Base-by-base conservation (phyloP, 2,329 filamentous ascomycete genomes). In the Fusarium sp. region DNA sequence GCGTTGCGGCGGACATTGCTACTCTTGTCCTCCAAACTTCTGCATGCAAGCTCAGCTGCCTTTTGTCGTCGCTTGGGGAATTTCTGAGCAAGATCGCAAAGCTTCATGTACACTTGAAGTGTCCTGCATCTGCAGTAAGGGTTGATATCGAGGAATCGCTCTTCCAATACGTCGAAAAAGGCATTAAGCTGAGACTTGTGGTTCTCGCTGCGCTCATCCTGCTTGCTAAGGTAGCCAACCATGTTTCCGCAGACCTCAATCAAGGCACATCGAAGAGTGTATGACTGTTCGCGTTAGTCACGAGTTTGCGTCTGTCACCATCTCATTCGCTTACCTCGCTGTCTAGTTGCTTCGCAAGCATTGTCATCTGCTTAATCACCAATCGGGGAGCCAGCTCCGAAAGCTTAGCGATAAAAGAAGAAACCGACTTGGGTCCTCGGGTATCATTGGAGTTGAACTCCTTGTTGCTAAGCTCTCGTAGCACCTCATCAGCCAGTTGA, bases 241-340 rank as follows among this genome's bases (percentile, higher is more conserved):
- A 99, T 89, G 80, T 99, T 98, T 54, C 96, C 97, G 78, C 94
- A 98, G 9, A 99, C 94, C 79, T 99, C 96, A 63, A 99, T 97
- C 51, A 99, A 88, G 7, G 96, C 93, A 78, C 93, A 98, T 61
- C 96, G 90, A 25, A 99, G 86, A 4, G 95, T 97, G 79, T 98
- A 97, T 10, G 96, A 97, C 88, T 93, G 45, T 1, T 12, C 4
- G 10, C 20, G 73, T 82, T 63, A 82, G 76, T 16, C 10, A 20
- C 6, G 5, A 3, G 1, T 9, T 4, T 5, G 16, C 1, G 23
- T 34, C 4, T 25, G 18, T 23, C 34, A 37, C 34, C 5, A 12
- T 9, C 34, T 10, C 13, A 12, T n/a, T 5, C 12, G 51, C 76
- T 54, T 83, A 92, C 91, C 83, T 99, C 96, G 84, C 93, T 98